These are phyloP conservation scores for Cyclocybe cylindracea DNA, from an alignment of 768 basidiomycete genomes.

Conservation along the genomic window DNA sequence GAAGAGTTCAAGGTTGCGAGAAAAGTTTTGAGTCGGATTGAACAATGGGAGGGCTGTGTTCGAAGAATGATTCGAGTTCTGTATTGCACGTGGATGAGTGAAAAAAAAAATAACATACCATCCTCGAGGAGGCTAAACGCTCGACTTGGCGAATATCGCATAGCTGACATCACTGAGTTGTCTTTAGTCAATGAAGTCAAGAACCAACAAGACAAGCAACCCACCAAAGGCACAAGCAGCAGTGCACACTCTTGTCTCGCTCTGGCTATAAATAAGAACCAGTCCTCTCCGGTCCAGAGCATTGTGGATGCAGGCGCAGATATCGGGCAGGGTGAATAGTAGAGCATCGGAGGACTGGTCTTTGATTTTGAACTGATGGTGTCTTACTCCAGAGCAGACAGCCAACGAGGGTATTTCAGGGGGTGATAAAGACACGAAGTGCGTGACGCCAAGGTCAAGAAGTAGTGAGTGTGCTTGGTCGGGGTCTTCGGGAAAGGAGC, in stretches of 20 bases:
- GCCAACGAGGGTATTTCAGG: constrained; percentile 36
- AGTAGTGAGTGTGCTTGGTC: constrained; percentile 53
- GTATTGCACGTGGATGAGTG: neutral
- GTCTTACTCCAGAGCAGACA: constrained; percentile 28
- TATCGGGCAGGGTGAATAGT: constrained; percentile 44
- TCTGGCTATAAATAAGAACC: constrained; percentile 55
- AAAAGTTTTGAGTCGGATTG: constrained; percentile 48
- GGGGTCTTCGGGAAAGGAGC: constrained; percentile 58
- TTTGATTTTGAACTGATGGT: constrained; percentile 44
- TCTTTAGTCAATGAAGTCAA: constrained; percentile 1
- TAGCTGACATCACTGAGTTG: constrained; percentile 47
- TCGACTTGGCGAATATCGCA: constrained; percentile 35
- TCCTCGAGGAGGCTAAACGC: constrained; percentile 43
- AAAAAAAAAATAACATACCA: constrained; percentile 29
- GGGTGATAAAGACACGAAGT: constrained; percentile 57
- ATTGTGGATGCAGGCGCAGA: constrained; percentile 46
- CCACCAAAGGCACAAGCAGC: constrained; percentile 54
- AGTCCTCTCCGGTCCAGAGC: constrained; percentile 41
- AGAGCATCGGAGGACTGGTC: constrained; percentile 39
- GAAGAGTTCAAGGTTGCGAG: constrained; percentile 47
- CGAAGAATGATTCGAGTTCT: neutral
- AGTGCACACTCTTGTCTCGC: constrained; percentile 56
- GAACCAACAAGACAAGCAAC: constrained; percentile 18
- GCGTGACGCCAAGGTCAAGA: constrained; percentile 50
- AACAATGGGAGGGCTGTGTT: constrained; percentile 53